These are phyloP conservation scores for Sphaerosporella brunnea DNA, from an alignment of 495 filamentous ascomycete species.

Conservation along the genomic window DNA sequence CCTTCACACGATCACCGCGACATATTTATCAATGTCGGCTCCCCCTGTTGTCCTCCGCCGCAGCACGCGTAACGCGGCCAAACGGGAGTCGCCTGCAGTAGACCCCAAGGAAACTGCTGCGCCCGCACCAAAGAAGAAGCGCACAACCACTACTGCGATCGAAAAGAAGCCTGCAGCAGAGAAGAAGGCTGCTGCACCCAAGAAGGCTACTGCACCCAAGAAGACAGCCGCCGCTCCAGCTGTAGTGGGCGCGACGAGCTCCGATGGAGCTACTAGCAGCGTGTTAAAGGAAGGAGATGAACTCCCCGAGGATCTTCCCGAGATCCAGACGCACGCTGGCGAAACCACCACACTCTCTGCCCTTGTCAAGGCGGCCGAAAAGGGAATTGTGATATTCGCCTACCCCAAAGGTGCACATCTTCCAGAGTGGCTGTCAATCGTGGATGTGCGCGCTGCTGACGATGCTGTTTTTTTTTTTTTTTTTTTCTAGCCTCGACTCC, in stretches of 20 bases:
- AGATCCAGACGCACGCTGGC: conserved; percentile 71
- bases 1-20: not conserved
- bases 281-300: conserved; percentile 13
- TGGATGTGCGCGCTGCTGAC: too few relatives aligned
- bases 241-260: not conserved
- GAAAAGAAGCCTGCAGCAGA: conserved; percentile 4
- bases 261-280: conserved; percentile 6
- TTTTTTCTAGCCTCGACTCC: conserved; percentile 48
- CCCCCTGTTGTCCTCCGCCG: conserved; percentile 22
- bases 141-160: not conserved
- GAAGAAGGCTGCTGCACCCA: conserved; percentile 2
- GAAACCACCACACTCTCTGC: conserved; percentile 53
- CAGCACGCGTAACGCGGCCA: conserved; percentile 21
- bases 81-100: conserved; percentile 12
- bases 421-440: too few relatives aligned
- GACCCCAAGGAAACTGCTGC: conserved; percentile 16
- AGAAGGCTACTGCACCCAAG: conserved; percentile 10
- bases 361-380: conserved; percentile 64
- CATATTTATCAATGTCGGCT: conserved; percentile 18
- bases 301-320: conserved; percentile 26
- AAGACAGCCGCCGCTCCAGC: conserved; percentile 14
- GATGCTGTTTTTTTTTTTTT: too few relatives aligned
- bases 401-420: conserved; percentile 77
- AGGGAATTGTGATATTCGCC: conserved; percentile 79
- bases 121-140: conserved; percentile 14